Evolutionary conservation across 2,329 filamentous ascomycete genomes (phyloP).

Genomic region (Pyrenophora graminea): DNA sequence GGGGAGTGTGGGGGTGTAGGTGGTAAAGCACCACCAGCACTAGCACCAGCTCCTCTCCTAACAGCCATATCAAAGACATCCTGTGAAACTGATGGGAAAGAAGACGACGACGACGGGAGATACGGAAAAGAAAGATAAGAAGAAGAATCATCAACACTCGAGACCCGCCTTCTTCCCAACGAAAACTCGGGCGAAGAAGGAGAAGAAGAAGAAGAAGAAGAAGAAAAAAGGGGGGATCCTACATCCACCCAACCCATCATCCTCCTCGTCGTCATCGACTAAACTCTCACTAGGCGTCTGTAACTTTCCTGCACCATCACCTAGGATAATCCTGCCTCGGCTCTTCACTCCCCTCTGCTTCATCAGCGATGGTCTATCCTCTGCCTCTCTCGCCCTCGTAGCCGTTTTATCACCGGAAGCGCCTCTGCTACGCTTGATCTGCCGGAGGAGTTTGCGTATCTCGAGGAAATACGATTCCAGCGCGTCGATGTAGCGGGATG

Average conservation of each 20-base stretch:
- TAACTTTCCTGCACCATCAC: conserved; percentile 55
- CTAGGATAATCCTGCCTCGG: conserved; percentile 72
- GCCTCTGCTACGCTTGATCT: conserved; percentile 62
- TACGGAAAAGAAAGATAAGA: conserved; percentile 6
- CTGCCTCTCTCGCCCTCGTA: conserved; percentile 65
- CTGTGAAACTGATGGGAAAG: too few species aligned
- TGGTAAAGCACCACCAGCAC: conserved; percentile 9
- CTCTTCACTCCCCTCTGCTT: conserved; percentile 63
- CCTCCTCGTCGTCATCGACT: conserved; percentile 69
- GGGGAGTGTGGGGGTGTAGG: conserved; percentile 45
- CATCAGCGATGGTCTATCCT: conserved; percentile 52
- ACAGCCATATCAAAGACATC: too few species aligned
- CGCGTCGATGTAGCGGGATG: conserved; percentile 83
- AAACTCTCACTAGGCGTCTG: conserved; percentile 68
- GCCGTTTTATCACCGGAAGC: conserved; percentile 58
- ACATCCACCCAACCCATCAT: conserved; percentile 93
- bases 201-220: conserved; percentile 38
- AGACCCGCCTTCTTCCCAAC: conserved; percentile 2
- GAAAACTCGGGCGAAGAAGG: conserved; percentile 19
- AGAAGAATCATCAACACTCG: conserved; percentile 14
- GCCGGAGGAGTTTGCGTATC: conserved; percentile 79
- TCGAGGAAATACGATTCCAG: conserved; percentile 90
- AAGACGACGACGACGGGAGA: conserved; percentile 10
- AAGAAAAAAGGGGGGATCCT: conserved; percentile 48
- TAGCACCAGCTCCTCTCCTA: too few species aligned